A percentile compares a stretch with the other conserved stretches of the same genome.
These are phyloP conservation scores for Cardamine occulta DNA, from an alignment of 345 rosid species.

Conservation along the genomic window DNA sequence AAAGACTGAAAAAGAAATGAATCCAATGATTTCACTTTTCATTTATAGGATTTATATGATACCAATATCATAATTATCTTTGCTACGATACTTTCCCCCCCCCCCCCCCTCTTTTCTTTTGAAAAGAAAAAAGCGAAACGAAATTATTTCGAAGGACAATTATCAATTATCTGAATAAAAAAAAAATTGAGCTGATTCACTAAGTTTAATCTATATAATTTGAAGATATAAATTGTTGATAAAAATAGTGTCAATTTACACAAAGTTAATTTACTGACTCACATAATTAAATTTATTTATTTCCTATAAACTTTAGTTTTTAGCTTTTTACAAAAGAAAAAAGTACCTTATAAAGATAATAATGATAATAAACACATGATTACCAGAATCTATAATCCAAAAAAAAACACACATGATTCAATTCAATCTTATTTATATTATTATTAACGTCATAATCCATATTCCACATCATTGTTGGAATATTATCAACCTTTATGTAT, in stretches of 20 bases:
- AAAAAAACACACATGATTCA: not conserved
- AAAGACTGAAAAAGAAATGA: not conserved
- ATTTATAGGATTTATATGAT: slow-evolving; percentile 37
- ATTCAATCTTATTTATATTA: not conserved
- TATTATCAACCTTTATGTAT: slow-evolving; percentile 25
- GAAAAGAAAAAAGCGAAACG: slow-evolving; percentile 24
- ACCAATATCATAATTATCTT: slow-evolving; percentile 47
- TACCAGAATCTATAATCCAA: slow-evolving; percentile 18
- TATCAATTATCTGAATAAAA: not conserved
- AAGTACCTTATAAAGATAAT: slow-evolving; percentile 35
- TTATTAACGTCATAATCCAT: slow-evolving; percentile 1
- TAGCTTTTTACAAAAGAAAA: slow-evolving; percentile 30
- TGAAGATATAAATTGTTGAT: not conserved
- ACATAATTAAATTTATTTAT: not conserved
- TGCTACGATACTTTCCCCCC: slow-evolving; percentile 34
- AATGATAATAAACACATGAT: slow-evolving; percentile 35
- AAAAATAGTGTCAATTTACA: not conserved
- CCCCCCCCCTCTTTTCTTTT: slow-evolving; percentile 26
- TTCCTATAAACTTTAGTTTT: slow-evolving; percentile 15
- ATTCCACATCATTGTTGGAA: slow-evolving; percentile 23
- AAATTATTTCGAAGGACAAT: not conserved
- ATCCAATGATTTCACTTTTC: slow-evolving; percentile 8
- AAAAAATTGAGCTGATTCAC: not conserved
- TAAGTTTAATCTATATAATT: not conserved
- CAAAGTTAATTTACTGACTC: not conserved